Conservation (phyloP, 1,284 basidiomycete species). For the Sanghuangporus sanghuang region DNA sequence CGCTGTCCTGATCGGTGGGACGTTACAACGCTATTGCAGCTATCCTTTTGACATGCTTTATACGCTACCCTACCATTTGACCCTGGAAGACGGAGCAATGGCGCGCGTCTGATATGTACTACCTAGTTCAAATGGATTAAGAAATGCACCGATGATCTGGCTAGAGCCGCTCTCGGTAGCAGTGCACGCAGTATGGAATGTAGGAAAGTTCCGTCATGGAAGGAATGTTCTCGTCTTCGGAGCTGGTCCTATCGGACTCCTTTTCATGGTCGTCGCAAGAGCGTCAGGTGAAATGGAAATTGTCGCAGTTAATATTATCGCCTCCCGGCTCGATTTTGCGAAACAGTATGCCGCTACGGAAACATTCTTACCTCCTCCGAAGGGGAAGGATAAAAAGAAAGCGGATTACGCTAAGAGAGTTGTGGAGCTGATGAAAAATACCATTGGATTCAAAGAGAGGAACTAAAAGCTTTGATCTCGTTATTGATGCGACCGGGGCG, state of each 20-base stretch:
- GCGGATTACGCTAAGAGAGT: conserved; percentile 69
- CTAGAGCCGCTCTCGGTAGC: conserved; percentile 95
- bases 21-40: conserved; percentile 76
- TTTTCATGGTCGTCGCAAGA: conserved; percentile 90
- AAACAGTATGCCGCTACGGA: conserved; percentile 84
- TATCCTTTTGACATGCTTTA: conserved; percentile 73
- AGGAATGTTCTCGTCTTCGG: conserved; percentile 79
- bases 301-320: conserved; percentile 83
- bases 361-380: conserved; percentile 62
- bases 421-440: conserved; percentile 51
- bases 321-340: conserved; percentile 82
- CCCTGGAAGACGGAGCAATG: conserved; percentile 85
- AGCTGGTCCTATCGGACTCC: conserved; percentile 89
- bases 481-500: conserved; percentile 85
- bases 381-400: conserved; percentile 59
- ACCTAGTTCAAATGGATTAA: not conserved
- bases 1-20: conserved; percentile 87
- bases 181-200: conserved; percentile 79
- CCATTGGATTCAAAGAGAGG: conserved; percentile 57
- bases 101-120: conserved; percentile 29
- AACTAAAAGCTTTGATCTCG: conserved; percentile 56
- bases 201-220: conserved; percentile 68
- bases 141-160: conserved; percentile 30
- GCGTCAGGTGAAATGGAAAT: conserved; percentile 80
- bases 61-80: conserved; percentile 65